phyloP scores from a whole-genome alignment of 331 rosid species.

The Erythrophleum ivorense region DNA sequence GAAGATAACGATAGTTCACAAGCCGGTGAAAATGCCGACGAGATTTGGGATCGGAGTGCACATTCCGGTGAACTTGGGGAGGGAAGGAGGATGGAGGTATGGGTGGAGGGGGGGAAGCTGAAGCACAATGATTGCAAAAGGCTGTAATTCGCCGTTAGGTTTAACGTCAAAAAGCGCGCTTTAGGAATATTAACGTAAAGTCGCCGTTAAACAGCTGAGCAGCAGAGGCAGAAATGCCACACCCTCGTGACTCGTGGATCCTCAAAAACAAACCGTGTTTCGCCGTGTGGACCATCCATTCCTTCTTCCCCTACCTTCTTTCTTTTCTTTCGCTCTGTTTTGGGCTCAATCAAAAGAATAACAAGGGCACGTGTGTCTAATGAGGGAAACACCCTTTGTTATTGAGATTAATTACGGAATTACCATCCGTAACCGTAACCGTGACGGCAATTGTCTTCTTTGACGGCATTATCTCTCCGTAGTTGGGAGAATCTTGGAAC shows the following conservation, averaged over 20 bases:
- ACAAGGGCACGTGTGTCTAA: conserved; percentile 16
- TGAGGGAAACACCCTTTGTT: conserved; percentile 41
- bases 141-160: conserved; percentile 41
- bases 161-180: conserved; percentile 25
- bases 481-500: neutral
- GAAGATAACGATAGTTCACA: neutral
- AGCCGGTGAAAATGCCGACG: neutral
- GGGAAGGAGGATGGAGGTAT: neutral
- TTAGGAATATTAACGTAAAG: conserved; percentile 3
- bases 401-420: neutral
- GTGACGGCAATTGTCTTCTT: neutral
- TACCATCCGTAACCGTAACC: neutral
- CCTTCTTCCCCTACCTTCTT: neutral
- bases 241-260: neutral
- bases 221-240: neutral
- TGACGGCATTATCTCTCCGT: neutral
- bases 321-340: neutral
- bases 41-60: neutral
- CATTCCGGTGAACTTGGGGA: neutral
- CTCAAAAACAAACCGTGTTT: neutral
- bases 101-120: neutral
- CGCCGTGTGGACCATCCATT: conserved; percentile 9
- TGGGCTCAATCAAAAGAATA: neutral
- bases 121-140: conserved; percentile 33
- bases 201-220: conserved; percentile 15